These are phyloP conservation scores for Stramenopiles sp. DNA, from an alignment of 352 stramenopile genomes.

Conservation along the genomic window DNA sequence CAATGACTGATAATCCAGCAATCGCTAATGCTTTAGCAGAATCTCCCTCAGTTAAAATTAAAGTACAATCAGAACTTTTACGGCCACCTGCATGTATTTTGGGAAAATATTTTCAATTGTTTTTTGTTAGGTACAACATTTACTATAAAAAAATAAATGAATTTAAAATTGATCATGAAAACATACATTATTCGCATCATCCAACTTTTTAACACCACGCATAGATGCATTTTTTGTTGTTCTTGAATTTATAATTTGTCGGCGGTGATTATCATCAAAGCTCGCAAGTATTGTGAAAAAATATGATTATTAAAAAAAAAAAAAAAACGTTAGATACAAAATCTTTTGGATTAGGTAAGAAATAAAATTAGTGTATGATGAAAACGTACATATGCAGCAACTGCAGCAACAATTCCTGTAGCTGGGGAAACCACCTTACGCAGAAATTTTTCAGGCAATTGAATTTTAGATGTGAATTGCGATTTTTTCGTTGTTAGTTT, in stretches of 20 bases:
- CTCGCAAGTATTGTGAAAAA: no score
- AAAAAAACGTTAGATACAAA: no score
- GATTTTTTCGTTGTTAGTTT: slow-evolving; percentile 29
- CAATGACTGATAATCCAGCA: slow-evolving; percentile 82
- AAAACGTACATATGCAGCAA: no score
- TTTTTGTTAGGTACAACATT: no score
- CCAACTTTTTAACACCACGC: slow-evolving; percentile 44
- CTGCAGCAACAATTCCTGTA: neutral
- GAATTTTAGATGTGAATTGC: neutral
- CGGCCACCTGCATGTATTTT: slow-evolving; percentile 59
- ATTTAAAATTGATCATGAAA: no score
- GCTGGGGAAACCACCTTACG: neutral
- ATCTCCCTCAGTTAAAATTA: slow-evolving; percentile 97
- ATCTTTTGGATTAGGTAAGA: no score
- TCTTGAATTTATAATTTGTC: neutral
- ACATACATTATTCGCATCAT: slow-evolving; percentile 94
- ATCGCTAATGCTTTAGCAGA: slow-evolving; percentile 94
- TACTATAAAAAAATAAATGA: no score
- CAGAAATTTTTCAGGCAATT: neutral
- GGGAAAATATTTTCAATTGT: no score
- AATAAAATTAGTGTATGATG: no score
- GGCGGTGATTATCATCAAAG: neutral
- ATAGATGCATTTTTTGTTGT: neutral
- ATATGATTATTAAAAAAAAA: no score
- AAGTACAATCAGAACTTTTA: slow-evolving; percentile 47